Conservation (phyloP, 2,329 filamentous ascomycete genomes). For the Arthroderma sp. region DNA sequence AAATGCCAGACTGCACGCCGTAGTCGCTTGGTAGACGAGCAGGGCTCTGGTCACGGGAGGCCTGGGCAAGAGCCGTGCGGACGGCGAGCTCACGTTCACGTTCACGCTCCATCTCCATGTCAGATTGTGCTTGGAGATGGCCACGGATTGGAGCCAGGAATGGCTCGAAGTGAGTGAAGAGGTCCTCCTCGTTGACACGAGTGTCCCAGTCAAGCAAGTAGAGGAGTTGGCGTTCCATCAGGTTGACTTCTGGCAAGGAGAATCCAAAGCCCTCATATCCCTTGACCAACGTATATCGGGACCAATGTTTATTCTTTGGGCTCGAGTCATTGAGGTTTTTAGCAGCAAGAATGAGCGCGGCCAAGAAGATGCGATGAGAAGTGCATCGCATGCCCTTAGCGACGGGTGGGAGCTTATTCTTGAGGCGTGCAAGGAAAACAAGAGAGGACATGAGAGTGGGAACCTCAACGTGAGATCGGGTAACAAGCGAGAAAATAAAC, state of each 20-base stretch:
- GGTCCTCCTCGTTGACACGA: slow-evolving; percentile 69
- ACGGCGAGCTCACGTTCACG: slow-evolving; percentile 8
- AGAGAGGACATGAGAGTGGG: slow-evolving; percentile 94
- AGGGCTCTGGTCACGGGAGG: slow-evolving; percentile 3
- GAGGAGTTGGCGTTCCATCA: slow-evolving; percentile 98
- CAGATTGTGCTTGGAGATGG: slow-evolving; percentile 9
- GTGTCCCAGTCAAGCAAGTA: slow-evolving; percentile 93
- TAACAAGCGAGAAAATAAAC: slow-evolving; percentile 85
- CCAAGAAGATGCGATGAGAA: slow-evolving; percentile 93
- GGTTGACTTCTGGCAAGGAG: slow-evolving; percentile 87
- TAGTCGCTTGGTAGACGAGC: slow-evolving; percentile 7
- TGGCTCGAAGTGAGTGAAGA: slow-evolving; percentile 73
- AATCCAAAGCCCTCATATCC: slow-evolving; percentile 73
- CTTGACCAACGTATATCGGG: slow-evolving; percentile 71
- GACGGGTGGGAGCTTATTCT: slow-evolving; percentile 74
- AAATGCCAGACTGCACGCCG: slow-evolving; percentile 11
- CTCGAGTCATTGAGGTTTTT: slow-evolving; percentile 99
- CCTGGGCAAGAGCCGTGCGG: slow-evolving; percentile 2
- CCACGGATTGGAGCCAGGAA: slow-evolving; percentile 76
- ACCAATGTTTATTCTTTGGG: slow-evolving; percentile 99
- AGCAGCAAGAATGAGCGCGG: slow-evolving; percentile 52
- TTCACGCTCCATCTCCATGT: slow-evolving; percentile 9
- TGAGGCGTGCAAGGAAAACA: slow-evolving; percentile 80
- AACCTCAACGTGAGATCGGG: slow-evolving; percentile 90
- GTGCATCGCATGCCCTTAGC: slow-evolving; percentile 95